These are phyloP conservation scores for Carallia brachiata DNA, from an alignment of 345 rosid genomes.

Conservation along the genomic window DNA sequence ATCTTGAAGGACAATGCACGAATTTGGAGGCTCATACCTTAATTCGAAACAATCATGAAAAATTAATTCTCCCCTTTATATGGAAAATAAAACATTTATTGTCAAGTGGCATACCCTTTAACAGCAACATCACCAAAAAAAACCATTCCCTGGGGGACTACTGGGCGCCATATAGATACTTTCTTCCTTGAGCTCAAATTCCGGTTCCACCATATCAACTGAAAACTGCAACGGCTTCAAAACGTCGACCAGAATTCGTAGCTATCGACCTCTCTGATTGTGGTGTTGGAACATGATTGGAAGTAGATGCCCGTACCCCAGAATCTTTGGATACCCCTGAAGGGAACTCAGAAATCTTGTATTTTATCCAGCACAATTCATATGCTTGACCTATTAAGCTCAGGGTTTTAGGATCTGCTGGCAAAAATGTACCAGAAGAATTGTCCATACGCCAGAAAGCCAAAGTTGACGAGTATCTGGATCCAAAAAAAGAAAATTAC, in stretches of 20 bases:
- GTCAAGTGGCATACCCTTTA: conserved; percentile 58
- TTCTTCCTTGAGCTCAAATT: conserved; percentile 67
- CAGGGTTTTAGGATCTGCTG: conserved; percentile 58
- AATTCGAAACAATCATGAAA: conserved; percentile 19
- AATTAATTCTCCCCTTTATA: conserved; percentile 8
- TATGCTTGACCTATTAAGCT: conserved; percentile 57
- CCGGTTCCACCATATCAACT: conserved; percentile 85
- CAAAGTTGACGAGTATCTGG: conserved; percentile 61
- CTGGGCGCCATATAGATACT: conserved; percentile 90
- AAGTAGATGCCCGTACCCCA: conserved; percentile 34
- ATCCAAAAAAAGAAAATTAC: conserved; percentile 15
- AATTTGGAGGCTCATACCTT: conserved; percentile 88
- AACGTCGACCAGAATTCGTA: conserved; percentile 55
- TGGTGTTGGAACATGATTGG: conserved; percentile 28
- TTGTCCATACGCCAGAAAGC: conserved; percentile 94
- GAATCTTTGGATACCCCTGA: conserved; percentile 36
- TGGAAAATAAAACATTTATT: conserved; percentile 4
- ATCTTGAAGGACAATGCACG: conserved; percentile 76
- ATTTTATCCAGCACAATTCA: conserved; percentile 69
- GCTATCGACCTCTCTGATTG: conserved; percentile 33
- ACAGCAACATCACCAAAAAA: conserved; percentile 96
- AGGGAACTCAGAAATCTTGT: conserved; percentile 46
- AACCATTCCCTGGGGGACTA: conserved; percentile 70
- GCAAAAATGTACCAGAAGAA: conserved; percentile 83
- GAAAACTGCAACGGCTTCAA: conserved; percentile 83